Conservation (phyloP, 2,329 filamentous ascomycete species). For the Clarireedia sp. region DNA sequence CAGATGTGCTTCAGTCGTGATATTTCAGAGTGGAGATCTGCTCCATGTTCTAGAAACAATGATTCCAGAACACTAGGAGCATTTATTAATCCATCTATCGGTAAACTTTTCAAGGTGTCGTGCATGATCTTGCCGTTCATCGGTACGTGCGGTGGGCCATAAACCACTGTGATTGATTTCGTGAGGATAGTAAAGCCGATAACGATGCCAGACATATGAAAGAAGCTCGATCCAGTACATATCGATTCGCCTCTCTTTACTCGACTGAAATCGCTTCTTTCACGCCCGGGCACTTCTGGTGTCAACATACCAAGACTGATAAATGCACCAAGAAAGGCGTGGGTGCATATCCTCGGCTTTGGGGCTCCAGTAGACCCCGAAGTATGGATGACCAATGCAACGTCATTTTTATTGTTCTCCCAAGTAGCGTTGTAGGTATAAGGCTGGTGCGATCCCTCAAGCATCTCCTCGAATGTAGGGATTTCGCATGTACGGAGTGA, state of each 20-base stretch:
- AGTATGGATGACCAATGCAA: constrained; percentile 29
- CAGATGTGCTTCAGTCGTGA: constrained; percentile 11
- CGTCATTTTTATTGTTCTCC: constrained; percentile 31
- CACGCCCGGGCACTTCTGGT: constrained; percentile 1
- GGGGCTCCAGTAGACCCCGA: constrained; percentile 50
- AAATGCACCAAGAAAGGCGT: constrained; percentile 31
- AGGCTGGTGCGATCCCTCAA: constrained; percentile 10
- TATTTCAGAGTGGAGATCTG: constrained; percentile 12
- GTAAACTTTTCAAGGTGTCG: constrained; percentile 19
- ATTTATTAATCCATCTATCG: constrained; percentile 15
- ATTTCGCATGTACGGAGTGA: constrained; percentile 11
- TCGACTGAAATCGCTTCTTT: background rate
- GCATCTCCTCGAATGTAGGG: constrained; percentile 25
- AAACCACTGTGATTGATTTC: constrained; percentile 5
- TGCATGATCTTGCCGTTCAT: constrained; percentile 12
- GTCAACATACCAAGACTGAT: constrained; percentile 22
- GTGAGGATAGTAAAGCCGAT: background rate
- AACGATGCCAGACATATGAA: constrained; percentile 16
- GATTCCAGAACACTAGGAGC: constrained; percentile 13
- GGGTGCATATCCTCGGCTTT: constrained; percentile 46
- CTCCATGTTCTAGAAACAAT: constrained; percentile 12
- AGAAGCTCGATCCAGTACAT: constrained; percentile 8
- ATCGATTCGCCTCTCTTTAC: background rate
- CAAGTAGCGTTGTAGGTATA: constrained; percentile 31
- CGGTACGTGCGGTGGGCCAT: constrained; percentile 9